phyloP scores from a whole-genome alignment of 352 stramenopile species.

The Globisporangium nunn region DNA sequence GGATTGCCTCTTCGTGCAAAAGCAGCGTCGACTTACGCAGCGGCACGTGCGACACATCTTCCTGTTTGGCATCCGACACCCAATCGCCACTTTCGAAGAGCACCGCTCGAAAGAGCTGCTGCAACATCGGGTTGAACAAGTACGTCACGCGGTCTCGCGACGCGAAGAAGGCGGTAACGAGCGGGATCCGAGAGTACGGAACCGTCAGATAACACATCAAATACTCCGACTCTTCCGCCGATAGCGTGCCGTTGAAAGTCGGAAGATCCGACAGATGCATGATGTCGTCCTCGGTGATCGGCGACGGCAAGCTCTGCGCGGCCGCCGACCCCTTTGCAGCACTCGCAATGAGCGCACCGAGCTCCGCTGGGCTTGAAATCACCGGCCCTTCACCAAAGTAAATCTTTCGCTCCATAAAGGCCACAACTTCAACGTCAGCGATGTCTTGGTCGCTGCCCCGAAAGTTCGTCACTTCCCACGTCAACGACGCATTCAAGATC shows the following conservation, averaged over 20 bases:
- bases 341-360: slow-evolving; percentile 49
- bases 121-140: slow-evolving; percentile 78
- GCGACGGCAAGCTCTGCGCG: slow-evolving; percentile 17
- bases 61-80: slow-evolving; percentile 51
- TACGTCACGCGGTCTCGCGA: slow-evolving; percentile 86
- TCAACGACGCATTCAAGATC: slow-evolving; percentile 57
- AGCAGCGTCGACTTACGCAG: slow-evolving; percentile 78
- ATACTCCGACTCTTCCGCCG: slow-evolving; percentile 94
- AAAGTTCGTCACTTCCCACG: slow-evolving; percentile 87
- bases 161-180: slow-evolving; percentile 97
- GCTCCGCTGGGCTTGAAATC: slow-evolving; percentile 69
- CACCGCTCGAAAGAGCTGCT: slow-evolving; percentile 79
- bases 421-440: slow-evolving; percentile 81
- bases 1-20: slow-evolving; percentile 74
- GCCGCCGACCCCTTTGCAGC: slow-evolving; percentile 33
- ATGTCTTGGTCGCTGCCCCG: slow-evolving; percentile 86
- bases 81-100: slow-evolving; percentile 88
- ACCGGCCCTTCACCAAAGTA: slow-evolving; percentile 85
- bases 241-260: slow-evolving; percentile 95
- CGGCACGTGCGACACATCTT: slow-evolving; percentile 70
- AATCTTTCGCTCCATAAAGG: slow-evolving; percentile 84
- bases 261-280: slow-evolving; percentile 95
- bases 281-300: slow-evolving; percentile 96
- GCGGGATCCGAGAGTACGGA: slow-evolving; percentile 96
- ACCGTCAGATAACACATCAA: slow-evolving; percentile 98